A percentile compares a stretch with the other conserved stretches of the same genome.
Conservation (phyloP, 2,329 filamentous ascomycete species). For the Dothiorella sarmentorum region DNA sequence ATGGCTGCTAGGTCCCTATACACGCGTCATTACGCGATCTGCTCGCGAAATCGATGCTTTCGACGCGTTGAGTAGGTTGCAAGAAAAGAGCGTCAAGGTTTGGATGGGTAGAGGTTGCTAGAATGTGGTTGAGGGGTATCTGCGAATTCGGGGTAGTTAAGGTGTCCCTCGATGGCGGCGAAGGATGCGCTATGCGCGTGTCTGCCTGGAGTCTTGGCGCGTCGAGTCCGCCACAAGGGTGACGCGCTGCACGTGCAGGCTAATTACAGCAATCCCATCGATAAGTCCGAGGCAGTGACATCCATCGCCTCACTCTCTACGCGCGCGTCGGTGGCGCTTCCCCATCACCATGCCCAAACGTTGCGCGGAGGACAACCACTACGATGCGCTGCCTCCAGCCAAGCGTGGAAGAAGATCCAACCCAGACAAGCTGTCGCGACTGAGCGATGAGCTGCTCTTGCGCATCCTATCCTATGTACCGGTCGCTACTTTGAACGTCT, state of each 20-base stretch:
- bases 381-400: constrained; percentile 27
- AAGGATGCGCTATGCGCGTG: neutral
- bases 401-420: constrained; percentile 46
- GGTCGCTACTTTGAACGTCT: constrained; percentile 63
- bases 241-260: constrained; percentile 9
- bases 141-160: neutral
- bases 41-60: neutral
- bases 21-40: neutral
- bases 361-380: constrained; percentile 28
- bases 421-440: constrained; percentile 62
- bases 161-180: neutral
- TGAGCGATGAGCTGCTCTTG: constrained; percentile 86
- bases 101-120: neutral
- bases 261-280: constrained; percentile 8
- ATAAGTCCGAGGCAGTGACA: neutral
- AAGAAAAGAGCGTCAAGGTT: neutral
- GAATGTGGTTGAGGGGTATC: too few species aligned
- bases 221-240: neutral
- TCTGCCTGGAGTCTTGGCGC: constrained; percentile 1
- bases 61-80: neutral
- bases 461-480: constrained; percentile 78
- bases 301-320: neutral
- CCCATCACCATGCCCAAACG: constrained; percentile 5
- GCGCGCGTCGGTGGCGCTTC: neutral
- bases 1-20: neutral